A percentile compares a stretch with the other conserved stretches of the same genome.
Evolutionary conservation across 73 alveolate species (phyloP).

Genomic region (Tetrahymena malaccensis): DNA sequence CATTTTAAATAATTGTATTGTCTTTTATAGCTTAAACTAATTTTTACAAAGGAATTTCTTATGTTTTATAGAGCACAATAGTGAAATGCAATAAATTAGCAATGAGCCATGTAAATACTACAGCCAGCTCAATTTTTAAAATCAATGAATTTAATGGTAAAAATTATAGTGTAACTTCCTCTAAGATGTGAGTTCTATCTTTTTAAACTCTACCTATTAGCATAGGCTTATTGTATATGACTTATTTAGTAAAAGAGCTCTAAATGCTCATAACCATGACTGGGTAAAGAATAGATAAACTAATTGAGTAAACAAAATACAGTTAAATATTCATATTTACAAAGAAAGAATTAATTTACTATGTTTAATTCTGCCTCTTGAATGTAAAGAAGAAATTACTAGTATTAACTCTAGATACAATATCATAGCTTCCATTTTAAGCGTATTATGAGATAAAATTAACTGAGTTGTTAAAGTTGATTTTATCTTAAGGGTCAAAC

Average conservation of each 20-base stretch:
- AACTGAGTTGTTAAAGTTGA: background rate
- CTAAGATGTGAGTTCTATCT: background rate
- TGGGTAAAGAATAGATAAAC: background rate
- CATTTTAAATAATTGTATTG: background rate
- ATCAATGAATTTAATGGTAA: background rate
- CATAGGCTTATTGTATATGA: background rate
- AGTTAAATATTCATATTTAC: background rate
- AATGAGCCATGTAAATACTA: background rate
- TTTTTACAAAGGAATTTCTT: background rate
- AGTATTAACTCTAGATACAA: background rate
- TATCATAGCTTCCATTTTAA: background rate
- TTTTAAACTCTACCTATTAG: background rate
- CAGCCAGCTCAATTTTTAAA: background rate
- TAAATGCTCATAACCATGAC: background rate
- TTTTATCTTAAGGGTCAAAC: background rate
- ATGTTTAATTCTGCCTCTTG: background rate
- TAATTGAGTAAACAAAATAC: background rate
- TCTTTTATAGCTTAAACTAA: background rate
- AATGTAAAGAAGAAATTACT: background rate
- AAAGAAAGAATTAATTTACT: background rate
- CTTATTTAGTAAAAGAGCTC: background rate
- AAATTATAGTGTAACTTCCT: background rate
- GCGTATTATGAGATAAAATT: background rate
- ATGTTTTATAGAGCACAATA: background rate
- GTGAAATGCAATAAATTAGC: background rate